Conservation (phyloP, 805 yeast genomes). For the Hermanozyma aechmeae region DNA sequence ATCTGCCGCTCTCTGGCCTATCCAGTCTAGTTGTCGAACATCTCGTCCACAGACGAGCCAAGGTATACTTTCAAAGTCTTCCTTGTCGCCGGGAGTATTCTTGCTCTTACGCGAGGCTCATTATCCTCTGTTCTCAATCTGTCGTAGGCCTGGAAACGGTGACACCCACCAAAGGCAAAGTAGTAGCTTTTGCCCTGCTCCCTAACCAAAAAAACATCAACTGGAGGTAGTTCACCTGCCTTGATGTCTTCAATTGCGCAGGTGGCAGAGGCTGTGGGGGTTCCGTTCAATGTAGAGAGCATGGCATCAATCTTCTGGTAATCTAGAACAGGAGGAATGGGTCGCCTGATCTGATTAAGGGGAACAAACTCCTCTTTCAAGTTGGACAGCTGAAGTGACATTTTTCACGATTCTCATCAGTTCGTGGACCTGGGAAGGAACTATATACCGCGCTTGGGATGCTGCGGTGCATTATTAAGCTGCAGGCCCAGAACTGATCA, state of each 20-base stretch:
- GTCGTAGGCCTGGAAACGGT: constrained; percentile 81
- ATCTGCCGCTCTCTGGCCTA: too few relatives aligned
- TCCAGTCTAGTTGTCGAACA: constrained; percentile 20
- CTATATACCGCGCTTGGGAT: too few relatives aligned
- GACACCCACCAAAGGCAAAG: constrained; percentile 89
- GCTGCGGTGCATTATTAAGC: too few relatives aligned
- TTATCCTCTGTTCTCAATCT: constrained; percentile 20
- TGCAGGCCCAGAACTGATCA: too few relatives aligned
- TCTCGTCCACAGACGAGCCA: constrained; percentile 56
- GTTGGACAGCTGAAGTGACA: constrained; percentile 64
- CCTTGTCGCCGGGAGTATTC: constrained; percentile 66
- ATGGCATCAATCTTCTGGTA: constrained; percentile 65
- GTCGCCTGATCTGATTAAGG: constrained; percentile 58
- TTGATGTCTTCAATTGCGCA: constrained; percentile 40
- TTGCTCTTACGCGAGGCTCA: constrained; percentile 51
- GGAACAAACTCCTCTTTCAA: constrained; percentile 55
- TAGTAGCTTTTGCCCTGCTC: constrained; percentile 54
- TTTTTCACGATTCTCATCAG: too few relatives aligned
- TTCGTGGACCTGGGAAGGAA: too few relatives aligned
- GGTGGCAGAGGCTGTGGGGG: constrained; percentile 56
- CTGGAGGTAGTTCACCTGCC: constrained; percentile 69
- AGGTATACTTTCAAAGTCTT: constrained; percentile 58
- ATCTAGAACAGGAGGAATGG: constrained; percentile 81
- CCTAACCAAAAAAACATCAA: constrained; percentile 65
- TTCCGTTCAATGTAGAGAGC: constrained; percentile 61